Base-by-base conservation (phyloP, 441 rosid genomes). In the Pelargonium citronellum region DNA sequence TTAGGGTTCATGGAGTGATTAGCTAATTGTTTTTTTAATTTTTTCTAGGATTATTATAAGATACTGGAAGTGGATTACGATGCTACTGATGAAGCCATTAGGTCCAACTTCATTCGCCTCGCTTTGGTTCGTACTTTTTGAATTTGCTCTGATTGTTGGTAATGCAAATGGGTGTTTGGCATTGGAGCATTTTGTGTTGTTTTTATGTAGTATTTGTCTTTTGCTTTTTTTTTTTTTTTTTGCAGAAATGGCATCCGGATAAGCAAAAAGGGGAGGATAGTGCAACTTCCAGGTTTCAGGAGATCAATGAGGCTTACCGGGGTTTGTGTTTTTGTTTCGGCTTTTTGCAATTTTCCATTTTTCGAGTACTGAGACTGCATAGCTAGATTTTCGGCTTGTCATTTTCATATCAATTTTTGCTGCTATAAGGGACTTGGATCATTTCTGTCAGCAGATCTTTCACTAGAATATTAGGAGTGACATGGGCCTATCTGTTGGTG, bases 231-330 rank as follows among this genome's bases (percentile, higher is more conserved):
- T n/a, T n/a, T n/a, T n/a, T n/a, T 15, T 77, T 13, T 77, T 13
- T 75, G 85, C 78, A 89, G 98, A 93, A 86, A 74, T 93, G 96
- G 97, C 98, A 93, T 71, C 98, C 98, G 0, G 98, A 93, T 68
- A 91, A 93, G 79, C 85, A 83, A 30, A 91, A 91, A 73, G 85
- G 72, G 41, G 86, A 75, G 72, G 88, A 83, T 17, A 72, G 79
- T 55, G 85, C 90, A 30, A 89, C 98, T 62, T 83, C 89, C 12
- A 85, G 82, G 80, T 91, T 93, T 84, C 98, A 93, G 83, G 96
- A 91, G 73, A 94, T 94, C 76, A 94, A 91, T 74, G 98, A 94
- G 80, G 98, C 98, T 73, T 94, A 91, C 74, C 88, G 84, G 75
- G 95, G 98, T 94, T 51, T 72, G 75, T 19, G 16, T 51, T 51